These are phyloP conservation scores for Eucalyptus pumila DNA, from an alignment of 345 rosid species.

Conservation along the genomic window DNA sequence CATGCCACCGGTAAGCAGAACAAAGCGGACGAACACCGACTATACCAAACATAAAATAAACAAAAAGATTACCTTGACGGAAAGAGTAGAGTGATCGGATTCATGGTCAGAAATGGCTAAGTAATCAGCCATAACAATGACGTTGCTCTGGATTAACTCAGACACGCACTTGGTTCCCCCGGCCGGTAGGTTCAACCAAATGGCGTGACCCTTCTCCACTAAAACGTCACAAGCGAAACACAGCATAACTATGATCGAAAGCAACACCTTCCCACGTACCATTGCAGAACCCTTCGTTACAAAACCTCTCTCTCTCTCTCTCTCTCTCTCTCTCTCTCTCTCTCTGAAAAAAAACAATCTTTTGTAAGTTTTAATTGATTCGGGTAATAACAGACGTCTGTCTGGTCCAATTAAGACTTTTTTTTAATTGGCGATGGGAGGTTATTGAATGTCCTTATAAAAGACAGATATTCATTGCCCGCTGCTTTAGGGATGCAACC, in stretches of 20 bases:
- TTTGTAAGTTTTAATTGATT: neutral
- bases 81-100: slow-evolving; percentile 32
- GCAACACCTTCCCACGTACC: neutral
- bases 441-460: neutral
- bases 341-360: neutral
- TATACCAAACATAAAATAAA: neutral
- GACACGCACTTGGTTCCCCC: slow-evolving; percentile 86
- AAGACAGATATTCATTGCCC: neutral
- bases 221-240: neutral
- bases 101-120: slow-evolving; percentile 56
- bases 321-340: neutral
- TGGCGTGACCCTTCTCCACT: slow-evolving; percentile 19
- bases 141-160: slow-evolving; percentile 72
- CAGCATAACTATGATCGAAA: neutral
- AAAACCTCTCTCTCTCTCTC: neutral
- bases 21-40: neutral
- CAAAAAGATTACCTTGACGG: slow-evolving; percentile 47
- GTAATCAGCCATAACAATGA: slow-evolving; percentile 79
- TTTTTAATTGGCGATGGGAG: neutral
- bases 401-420: neutral
- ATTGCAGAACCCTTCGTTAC: neutral
- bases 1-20: neutral
- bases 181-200: slow-evolving; percentile 70
- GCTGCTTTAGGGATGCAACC: neutral
- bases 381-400: neutral